Conservation (phyloP, 2,329 filamentous ascomycete species). For the Diaporthe longicolla region DNA sequence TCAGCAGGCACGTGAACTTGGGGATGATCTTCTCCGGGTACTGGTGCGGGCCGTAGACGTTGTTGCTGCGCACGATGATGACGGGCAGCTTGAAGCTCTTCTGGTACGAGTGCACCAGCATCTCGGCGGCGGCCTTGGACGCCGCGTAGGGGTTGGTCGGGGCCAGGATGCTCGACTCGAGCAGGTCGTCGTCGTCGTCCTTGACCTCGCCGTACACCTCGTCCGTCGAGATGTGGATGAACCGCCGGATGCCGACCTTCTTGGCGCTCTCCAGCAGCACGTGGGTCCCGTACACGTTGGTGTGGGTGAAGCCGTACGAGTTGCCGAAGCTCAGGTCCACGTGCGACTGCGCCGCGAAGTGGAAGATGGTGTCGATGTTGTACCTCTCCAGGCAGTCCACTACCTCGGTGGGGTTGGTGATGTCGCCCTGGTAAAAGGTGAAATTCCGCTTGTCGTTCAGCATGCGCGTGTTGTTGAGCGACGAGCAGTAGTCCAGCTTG, state of each 20-base stretch:
- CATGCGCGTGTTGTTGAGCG: slow-evolving; percentile 82
- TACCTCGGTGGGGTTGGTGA: slow-evolving; percentile 79
- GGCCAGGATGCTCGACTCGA: slow-evolving; percentile 80
- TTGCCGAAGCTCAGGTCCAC: slow-evolving; percentile 88
- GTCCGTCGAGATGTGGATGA: slow-evolving; percentile 88
- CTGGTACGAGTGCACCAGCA: slow-evolving; percentile 89
- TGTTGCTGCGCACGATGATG: slow-evolving; percentile 86
- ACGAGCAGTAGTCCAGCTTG: slow-evolving; percentile 87
- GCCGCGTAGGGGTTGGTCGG: slow-evolving; percentile 88
- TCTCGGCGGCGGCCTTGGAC: slow-evolving; percentile 85
- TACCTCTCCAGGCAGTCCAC: slow-evolving; percentile 78
- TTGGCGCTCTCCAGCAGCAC: slow-evolving; percentile 83
- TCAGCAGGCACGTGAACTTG: slow-evolving; percentile 82
- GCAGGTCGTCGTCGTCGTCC: slow-evolving; percentile 77
- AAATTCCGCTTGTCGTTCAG: slow-evolving; percentile 80
- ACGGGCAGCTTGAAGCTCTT: slow-evolving; percentile 86
- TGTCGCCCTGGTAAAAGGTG: slow-evolving; percentile 83
- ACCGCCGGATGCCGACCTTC: slow-evolving; percentile 77
- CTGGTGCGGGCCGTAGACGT: slow-evolving; percentile 88
- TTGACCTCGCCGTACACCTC: slow-evolving; percentile 88
- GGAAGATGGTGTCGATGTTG: slow-evolving; percentile 84
- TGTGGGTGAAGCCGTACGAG: slow-evolving; percentile 84
- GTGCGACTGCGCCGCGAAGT: slow-evolving; percentile 89
- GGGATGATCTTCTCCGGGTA: slow-evolving; percentile 90
- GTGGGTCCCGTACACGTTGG: slow-evolving; percentile 88